A percentile compares a stretch with the other conserved stretches of the same genome.
These are phyloP conservation scores for Vitis labrusca DNA, from an alignment of 164 flowering plant genomes.

Conservation along the genomic window DNA sequence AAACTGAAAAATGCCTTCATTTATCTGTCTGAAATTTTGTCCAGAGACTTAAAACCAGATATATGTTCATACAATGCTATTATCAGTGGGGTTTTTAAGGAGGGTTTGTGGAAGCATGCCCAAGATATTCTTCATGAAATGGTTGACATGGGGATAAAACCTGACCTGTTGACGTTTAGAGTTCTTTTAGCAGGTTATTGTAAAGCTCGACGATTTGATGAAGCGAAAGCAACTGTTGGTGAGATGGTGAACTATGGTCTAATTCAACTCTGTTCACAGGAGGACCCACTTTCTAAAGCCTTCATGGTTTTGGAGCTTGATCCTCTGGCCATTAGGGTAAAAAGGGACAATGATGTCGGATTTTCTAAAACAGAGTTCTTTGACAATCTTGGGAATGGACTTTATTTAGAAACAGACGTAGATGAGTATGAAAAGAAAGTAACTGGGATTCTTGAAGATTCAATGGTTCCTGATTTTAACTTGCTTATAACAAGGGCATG, in stretches of 20 bases:
- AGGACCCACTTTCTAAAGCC: constrained; percentile 59
- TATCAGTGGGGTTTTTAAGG: constrained; percentile 57
- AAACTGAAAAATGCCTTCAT: constrained; percentile 53
- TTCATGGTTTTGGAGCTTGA: constrained; percentile 57
- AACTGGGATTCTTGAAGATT: constrained; percentile 46
- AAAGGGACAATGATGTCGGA: constrained; percentile 67
- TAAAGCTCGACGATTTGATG: constrained; percentile 63
- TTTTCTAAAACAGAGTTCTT: constrained; percentile 59
- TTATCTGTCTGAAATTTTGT: constrained; percentile 62
- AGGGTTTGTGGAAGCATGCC: constrained; percentile 63
- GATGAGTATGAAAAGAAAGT: constrained; percentile 60
- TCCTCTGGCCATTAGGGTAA: constrained; percentile 54
- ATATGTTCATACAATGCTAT: constrained; percentile 63
- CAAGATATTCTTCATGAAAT: constrained; percentile 58
- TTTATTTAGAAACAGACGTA: constrained; percentile 70
- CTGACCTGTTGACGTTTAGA: constrained; percentile 48
- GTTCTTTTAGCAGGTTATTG: constrained; percentile 88
- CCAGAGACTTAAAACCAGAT: constrained; percentile 61
- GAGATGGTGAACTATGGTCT: constrained; percentile 54
- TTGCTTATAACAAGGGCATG: constrained; percentile 40
- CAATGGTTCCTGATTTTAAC: constrained; percentile 63
- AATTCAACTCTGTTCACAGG: constrained; percentile 38
- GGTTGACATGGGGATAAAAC: constrained; percentile 50
- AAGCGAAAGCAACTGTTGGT: constrained; percentile 47
- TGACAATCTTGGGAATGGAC: constrained; percentile 92